Conservation (phyloP, 441 rosid genomes). For the Eruca vesicaria region DNA sequence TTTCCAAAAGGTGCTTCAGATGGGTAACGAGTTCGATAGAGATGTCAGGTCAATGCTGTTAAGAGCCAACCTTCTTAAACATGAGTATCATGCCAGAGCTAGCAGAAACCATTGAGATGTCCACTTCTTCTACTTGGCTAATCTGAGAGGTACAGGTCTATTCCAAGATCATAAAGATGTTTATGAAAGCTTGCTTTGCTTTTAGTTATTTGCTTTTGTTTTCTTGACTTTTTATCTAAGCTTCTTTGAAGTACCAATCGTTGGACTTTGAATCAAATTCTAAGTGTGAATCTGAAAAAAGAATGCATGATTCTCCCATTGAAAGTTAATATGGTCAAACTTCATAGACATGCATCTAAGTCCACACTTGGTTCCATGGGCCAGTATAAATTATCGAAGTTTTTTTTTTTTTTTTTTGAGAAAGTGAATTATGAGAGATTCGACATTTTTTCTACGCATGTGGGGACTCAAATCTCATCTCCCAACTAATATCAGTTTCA, state of each 20-base stretch:
- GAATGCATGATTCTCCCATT: background rate
- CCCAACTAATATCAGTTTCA: slow-evolving; percentile 24
- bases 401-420: no score
- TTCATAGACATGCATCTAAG: background rate
- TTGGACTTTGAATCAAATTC: slow-evolving; percentile 2
- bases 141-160: slow-evolving; percentile 15
- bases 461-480: slow-evolving; percentile 21
- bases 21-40: slow-evolving; percentile 86
- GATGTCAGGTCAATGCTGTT: slow-evolving; percentile 88
- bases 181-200: background rate
- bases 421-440: no score
- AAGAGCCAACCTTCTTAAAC: slow-evolving; percentile 84
- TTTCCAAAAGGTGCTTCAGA: slow-evolving; percentile 93
- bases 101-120: slow-evolving; percentile 57
- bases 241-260: background rate
- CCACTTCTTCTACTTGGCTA: background rate
- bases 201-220: background rate
- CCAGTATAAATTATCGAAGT: background rate
- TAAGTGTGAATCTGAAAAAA: background rate
- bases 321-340: slow-evolving; percentile 4
- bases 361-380: slow-evolving; percentile 20
- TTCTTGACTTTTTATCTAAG: background rate
- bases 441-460: slow-evolving; percentile 1
- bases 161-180: background rate
- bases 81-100: slow-evolving; percentile 64